Evolutionary conservation across 192 early-diverging fungal genomes (phyloP), one percentile per base, ranked within the genome.

Genomic region (Anaeromyces robustus): DNA sequence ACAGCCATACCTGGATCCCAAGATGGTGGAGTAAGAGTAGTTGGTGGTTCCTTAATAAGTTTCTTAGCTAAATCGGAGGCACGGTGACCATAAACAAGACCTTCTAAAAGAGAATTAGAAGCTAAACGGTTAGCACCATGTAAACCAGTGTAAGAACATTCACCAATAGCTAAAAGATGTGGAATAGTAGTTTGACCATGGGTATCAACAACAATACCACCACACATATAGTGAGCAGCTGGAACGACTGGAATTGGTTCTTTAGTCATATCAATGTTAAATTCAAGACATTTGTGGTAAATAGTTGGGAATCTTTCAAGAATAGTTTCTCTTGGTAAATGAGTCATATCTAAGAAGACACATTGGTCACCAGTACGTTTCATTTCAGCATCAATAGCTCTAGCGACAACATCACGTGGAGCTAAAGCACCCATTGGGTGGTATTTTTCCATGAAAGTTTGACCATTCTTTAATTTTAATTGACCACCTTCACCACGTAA

Each of bases 231-330:
- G 52, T 68, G 52, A 68, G 52, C 52, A n/a, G 52, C 52, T 68
- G 52, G 52, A 68, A 68, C 52, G 6, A 68, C 52, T 68, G 97
- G 97, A 84, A 99, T 99, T 34, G 97, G 96, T 86, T 98, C 95
- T 93, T 99, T 99, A 86, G 96, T 99, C 32, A 99, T 96, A 89
- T 99, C 95, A 81, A 99, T 68, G 11, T 68, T 68, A 9, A 68
- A 68, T n/a, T 68, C 52, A 68, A 68, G 52, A 68, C 52, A 68
- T 68, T 68, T 68, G 7, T 68, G 52, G 26, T 68, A 68, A 9
- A 68, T 68, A 68, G 52, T 68, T 68, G 52, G 52, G 52, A 68
- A 68, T 68, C 52, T 68, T 68, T 68, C 52, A 68, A n/a, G 52
- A 68, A 68, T 68, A 68, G 52, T 68, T 68, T 26, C 52, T 9